A percentile compares a stretch with the other conserved stretches of the same genome.
Evolutionary conservation across 106 monocot species (phyloP).

Genomic region (Phalaenopsis aphrodite): DNA sequence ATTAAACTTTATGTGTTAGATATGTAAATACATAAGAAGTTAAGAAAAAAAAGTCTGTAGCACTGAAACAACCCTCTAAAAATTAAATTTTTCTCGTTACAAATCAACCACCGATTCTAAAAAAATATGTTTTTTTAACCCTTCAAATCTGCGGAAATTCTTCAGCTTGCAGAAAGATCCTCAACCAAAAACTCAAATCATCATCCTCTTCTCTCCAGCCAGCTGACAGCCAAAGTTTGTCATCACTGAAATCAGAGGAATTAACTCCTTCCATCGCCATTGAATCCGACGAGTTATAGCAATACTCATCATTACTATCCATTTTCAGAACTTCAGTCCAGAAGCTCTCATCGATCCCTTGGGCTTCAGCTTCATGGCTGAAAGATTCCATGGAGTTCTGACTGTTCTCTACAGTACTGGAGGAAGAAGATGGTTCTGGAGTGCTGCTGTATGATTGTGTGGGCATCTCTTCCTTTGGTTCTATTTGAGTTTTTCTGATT

Average conservation of each 20-base stretch:
- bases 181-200: conserved; percentile 23
- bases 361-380: neutral
- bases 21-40: too few species aligned
- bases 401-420: too few species aligned
- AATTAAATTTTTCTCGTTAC: too few species aligned
- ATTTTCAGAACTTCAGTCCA: conserved; percentile 5
- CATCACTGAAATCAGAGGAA: neutral
- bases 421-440: neutral
- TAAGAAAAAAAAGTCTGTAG: too few species aligned
- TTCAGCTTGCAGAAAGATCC: conserved; percentile 15
- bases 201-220: neutral
- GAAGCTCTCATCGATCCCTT: conserved; percentile 9
- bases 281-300: neutral
- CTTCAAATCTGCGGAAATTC: conserved; percentile 12
- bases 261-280: neutral
- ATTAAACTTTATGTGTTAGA: too few species aligned
- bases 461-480: neutral
- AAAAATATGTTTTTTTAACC: too few species aligned
- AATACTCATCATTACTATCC: neutral
- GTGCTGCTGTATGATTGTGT: neutral
- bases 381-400: neutral
- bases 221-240: neutral
- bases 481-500: neutral
- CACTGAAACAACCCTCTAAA: too few species aligned
- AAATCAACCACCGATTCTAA: too few species aligned